Conservation (phyloP, 1,139 yeast genomes). For the Geotrichum phurueaensis region DNA sequence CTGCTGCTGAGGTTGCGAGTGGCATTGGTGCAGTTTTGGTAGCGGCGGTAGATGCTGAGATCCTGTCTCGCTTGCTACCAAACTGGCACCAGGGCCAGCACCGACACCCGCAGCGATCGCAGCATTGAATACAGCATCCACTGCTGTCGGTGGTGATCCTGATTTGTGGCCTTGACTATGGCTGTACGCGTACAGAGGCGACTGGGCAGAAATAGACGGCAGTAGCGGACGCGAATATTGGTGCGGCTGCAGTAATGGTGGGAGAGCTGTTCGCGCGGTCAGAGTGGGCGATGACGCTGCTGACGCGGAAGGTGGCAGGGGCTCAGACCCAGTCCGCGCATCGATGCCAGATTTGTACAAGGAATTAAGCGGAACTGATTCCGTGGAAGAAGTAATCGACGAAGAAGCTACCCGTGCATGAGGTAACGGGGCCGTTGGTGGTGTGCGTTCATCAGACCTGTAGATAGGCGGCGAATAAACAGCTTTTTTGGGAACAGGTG, state of each 20-base stretch:
- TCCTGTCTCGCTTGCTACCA: background rate
- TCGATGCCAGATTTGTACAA: background rate
- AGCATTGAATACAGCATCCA: background rate
- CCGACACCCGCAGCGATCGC: background rate
- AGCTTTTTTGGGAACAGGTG: background rate
- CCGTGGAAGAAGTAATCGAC: background rate
- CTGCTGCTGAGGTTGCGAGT: background rate
- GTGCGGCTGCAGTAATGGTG: background rate
- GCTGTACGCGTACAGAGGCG: slow-evolving; percentile 1
- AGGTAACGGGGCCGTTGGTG: background rate
- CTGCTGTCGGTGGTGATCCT: background rate
- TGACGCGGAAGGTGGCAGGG: background rate
- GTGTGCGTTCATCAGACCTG: background rate
- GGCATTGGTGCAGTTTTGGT: background rate
- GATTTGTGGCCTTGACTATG: background rate
- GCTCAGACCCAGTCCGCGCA: background rate
- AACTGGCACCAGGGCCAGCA: background rate
- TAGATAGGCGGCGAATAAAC: background rate
- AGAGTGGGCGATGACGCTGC: background rate
- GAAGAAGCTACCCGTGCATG: background rate
- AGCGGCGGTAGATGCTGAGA: background rate
- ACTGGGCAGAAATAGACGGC: slow-evolving; percentile 2
- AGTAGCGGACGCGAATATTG: slow-evolving; percentile 5
- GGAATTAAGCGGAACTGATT: background rate
- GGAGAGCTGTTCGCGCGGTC: background rate